Evolutionary conservation across 352 stramenopile genomes (phyloP).

Genomic region (Globisporangium solare): DNA sequence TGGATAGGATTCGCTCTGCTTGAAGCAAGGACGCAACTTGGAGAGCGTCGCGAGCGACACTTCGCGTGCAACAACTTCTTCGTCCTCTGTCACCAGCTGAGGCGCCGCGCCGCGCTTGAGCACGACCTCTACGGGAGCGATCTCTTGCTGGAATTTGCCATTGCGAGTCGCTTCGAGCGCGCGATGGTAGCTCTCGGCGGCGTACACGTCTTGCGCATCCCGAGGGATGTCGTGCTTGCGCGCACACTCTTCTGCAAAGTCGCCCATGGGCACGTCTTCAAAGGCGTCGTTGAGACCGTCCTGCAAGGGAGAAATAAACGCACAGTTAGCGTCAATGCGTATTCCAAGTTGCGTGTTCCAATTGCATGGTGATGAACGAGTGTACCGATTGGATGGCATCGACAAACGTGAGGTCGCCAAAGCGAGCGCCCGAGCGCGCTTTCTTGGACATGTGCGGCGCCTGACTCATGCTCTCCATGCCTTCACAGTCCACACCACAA

Average conservation of each 20-base stretch:
- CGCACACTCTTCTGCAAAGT: slow-evolving; percentile 91
- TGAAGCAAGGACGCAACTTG: slow-evolving; percentile 89
- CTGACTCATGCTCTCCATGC: slow-evolving; percentile 96
- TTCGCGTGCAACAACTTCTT: slow-evolving; percentile 77
- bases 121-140: slow-evolving; percentile 81
- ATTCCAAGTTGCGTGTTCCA: background rate
- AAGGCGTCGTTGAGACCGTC: slow-evolving; percentile 94
- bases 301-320: slow-evolving; percentile 25
- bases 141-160: slow-evolving; percentile 77
- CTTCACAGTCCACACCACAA: slow-evolving; percentile 21
- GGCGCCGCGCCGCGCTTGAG: slow-evolving; percentile 27
- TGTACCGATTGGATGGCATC: slow-evolving; percentile 76
- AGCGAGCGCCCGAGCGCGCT: slow-evolving; percentile 62
- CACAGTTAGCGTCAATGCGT: background rate
- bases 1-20: slow-evolving; percentile 47
- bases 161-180: slow-evolving; percentile 40
- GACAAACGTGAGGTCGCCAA: slow-evolving; percentile 86
- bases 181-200: slow-evolving; percentile 89
- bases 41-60: slow-evolving; percentile 87
- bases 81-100: slow-evolving; percentile 61
- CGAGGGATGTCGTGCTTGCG: slow-evolving; percentile 75
- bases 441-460: slow-evolving; percentile 89
- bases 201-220: slow-evolving; percentile 92
- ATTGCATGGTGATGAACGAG: background rate
- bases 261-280: slow-evolving; percentile 93